These are phyloP conservation scores for Colletotrichum truncatum DNA, from an alignment of 2,329 filamentous ascomycete species.

Conservation along the genomic window DNA sequence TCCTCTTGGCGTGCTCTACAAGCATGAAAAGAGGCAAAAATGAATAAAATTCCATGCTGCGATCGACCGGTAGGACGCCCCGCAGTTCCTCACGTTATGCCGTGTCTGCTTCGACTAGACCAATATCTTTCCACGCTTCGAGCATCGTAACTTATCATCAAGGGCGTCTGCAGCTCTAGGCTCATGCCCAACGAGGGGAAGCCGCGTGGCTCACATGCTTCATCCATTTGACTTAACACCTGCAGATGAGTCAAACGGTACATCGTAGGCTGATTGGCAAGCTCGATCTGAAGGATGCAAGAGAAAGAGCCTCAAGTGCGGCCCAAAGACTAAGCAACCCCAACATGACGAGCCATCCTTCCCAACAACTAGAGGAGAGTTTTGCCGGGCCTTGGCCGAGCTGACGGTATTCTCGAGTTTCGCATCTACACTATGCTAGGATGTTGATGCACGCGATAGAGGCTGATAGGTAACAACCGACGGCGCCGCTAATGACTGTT, in stretches of 20 bases:
- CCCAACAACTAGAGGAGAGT: neutral
- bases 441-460: constrained; percentile 1
- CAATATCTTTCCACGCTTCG: no score
- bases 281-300: no score
- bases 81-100: no score
- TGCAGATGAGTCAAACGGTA: no score
- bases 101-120: no score
- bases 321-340: neutral
- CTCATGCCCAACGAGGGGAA: no score
- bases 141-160: no score
- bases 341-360: neutral
- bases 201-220: no score
- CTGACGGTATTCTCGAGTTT: neutral
- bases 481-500: neutral
- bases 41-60: neutral
- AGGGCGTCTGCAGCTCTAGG: no score
- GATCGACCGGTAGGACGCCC: no score
- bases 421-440: neutral
- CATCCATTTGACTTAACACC: no score
- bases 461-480: neutral
- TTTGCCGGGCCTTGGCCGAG: neutral
- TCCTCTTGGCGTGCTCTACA: neutral
- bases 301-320: neutral
- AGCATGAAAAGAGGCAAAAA: neutral
- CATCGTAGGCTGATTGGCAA: no score